Conservation (phyloP, 305 asterid genomes). For the Caryopteris hybrid region DNA sequence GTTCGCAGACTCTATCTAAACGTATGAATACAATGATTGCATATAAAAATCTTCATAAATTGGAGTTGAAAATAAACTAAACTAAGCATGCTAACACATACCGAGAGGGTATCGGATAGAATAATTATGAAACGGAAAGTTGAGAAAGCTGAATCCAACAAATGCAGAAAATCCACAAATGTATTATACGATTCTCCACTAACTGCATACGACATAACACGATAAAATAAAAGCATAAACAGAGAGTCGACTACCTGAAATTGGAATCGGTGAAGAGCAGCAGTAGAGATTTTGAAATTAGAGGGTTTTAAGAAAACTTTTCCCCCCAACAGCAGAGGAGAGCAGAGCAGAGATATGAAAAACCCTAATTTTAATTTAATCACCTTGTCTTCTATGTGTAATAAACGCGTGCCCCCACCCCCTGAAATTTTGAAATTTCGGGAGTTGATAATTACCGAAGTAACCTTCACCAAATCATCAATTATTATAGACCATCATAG, state of each 20-base stretch:
- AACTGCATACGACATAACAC: not conserved
- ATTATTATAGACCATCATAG: not conserved
- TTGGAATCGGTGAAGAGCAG: not conserved
- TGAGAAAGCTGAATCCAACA: not conserved
- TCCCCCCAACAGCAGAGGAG: conserved; percentile 6
- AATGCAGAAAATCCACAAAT: not conserved
- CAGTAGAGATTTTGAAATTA: not conserved
- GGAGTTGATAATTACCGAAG: conserved; percentile 10
- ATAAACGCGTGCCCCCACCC: conserved; percentile 6
- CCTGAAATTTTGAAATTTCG: conserved; percentile 15
- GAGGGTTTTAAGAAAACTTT: conserved; percentile 5
- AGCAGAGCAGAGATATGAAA: conserved; percentile 13
- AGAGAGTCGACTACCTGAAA: conserved; percentile 19
- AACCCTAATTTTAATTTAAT: conserved; percentile 28
- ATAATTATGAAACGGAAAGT: not conserved
- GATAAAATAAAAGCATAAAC: not conserved
- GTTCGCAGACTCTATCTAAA: not conserved
- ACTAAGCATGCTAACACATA: not conserved
- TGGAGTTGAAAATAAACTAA: not conserved
- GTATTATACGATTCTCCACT: not conserved
- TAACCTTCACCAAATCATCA: not conserved
- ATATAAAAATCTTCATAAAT: not conserved
- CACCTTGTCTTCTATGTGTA: not conserved
- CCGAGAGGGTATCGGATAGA: not conserved
- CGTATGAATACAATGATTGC: not conserved